Conservation (phyloP, 2,329 filamentous ascomycete genomes). For the Beauveria brongniartii region DNA sequence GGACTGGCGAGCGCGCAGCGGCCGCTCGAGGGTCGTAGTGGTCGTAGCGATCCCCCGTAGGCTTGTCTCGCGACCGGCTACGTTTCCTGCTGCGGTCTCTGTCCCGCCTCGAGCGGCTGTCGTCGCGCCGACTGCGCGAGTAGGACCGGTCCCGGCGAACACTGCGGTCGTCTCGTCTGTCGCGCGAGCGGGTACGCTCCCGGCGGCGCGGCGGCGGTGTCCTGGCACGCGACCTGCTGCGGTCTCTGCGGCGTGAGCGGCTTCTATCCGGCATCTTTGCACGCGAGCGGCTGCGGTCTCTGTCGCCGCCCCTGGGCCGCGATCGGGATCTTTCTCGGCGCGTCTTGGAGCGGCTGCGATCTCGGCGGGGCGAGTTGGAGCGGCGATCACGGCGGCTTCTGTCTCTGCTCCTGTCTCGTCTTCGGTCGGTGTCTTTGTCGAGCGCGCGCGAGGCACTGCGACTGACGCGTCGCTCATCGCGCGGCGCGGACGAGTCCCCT, state of each 20-base stretch:
- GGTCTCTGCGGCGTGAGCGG: conserved; percentile 27
- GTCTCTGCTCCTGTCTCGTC: conserved; percentile 19
- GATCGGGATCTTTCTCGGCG: conserved; percentile 34
- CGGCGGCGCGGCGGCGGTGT: conserved; percentile 18
- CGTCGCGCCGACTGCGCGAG: conserved; percentile 23
- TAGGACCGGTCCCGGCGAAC: conserved; percentile 21
- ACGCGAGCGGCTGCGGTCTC: conserved; percentile 27
- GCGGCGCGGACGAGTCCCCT: conserved; percentile 17
- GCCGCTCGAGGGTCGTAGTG: conserved; percentile 26
- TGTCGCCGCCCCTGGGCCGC: conserved; percentile 25
- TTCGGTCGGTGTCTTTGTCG: conserved; percentile 30
- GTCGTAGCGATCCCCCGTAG: conserved; percentile 18
- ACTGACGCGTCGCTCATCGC: conserved; percentile 24
- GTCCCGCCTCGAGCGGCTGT: conserved; percentile 26
- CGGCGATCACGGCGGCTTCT: conserved; percentile 28
- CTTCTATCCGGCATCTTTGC: conserved; percentile 27
- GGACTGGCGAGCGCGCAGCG: conserved; percentile 13
- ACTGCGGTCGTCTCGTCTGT: conserved; percentile 20
- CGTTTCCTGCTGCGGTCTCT: conserved; percentile 19
- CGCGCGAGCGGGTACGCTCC: conserved; percentile 27
- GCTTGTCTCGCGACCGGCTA: conserved; percentile 18
- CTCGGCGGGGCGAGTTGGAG: conserved; percentile 31
- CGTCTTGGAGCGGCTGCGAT: conserved; percentile 27
- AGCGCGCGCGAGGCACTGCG: conserved; percentile 32
- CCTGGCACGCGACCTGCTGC: conserved; percentile 29